Evolutionary conservation across 495 filamentous ascomycete species (phyloP), one percentile per base, ranked within the genome.

Genomic region (Aspergillus mulundensis): DNA sequence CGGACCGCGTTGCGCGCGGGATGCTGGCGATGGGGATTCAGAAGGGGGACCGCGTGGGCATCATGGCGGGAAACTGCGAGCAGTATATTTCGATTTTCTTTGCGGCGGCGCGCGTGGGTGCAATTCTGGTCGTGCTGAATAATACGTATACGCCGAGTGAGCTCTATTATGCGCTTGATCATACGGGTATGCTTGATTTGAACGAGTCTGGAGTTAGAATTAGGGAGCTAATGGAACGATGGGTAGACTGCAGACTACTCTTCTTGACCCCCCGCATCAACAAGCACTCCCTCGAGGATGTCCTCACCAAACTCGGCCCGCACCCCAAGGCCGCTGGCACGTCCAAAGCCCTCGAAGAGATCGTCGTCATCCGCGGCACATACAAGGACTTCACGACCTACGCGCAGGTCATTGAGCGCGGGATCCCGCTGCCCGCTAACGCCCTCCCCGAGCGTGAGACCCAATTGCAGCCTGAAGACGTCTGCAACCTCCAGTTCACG

Each of bases 51-150:
- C 77, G 85, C 2, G 72, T 89, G 18, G 86, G 82, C 30, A 81
- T 89, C 45, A 86, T 88, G 82, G 82, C 84, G 1, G 85, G 85
- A 3, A 88, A 89, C 64, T 87, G 84, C 64, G 84, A 86, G 60
- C 81, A 85, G 66, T 89, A 87, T 60, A 83, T 84, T 30, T 76
- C 82, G 0, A 73, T 88, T 16, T 86, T 89, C 71, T 89, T 89
- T 55, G 84, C 84, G 1, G 82, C 83, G 25, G 78, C 81, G 2
- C 73, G 81, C 15, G 81, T 89, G n/a, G 85, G 85, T 15, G 84
- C 81, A 25, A 82, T 86, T 19, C 66, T 87, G 42, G 85, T 89
- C 5, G 85, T 87, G 25, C 70, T 87, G 59, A 87, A 89, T 69
- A 87, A 86, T 70, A 89, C 84, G 0, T 87, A 88, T 61, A 89